Evolutionary conservation across 768 basidiomycete genomes (phyloP).

Genomic region (Postia placenta): DNA sequence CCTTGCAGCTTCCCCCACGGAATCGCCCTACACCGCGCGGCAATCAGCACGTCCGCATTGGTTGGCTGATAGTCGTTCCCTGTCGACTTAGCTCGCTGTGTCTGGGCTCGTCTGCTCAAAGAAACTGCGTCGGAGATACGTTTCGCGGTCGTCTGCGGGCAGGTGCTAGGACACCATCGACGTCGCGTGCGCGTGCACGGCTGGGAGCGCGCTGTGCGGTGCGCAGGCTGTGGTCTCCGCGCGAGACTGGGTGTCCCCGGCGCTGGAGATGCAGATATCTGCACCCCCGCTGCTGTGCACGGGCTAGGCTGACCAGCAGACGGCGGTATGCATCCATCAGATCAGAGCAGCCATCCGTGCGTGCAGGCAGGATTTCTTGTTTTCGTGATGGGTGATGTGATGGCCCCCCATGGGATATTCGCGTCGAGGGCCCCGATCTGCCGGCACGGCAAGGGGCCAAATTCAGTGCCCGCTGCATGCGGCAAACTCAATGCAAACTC

Average conservation of each 20-base stretch:
- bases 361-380: too few relatives aligned
- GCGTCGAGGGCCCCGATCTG: conserved; percentile 20
- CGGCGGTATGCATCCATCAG: too few relatives aligned
- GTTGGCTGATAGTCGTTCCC: neutral
- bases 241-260: too few relatives aligned
- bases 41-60: conserved; percentile 11
- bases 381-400: neutral
- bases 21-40: conserved; percentile 10
- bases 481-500: conserved; percentile 53
- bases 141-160: neutral
- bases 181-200: neutral
- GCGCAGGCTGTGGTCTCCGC: neutral
- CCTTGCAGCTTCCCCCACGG: neutral
- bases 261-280: too few relatives aligned
- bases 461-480: conserved; percentile 28
- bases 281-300: too few relatives aligned
- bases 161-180: neutral
- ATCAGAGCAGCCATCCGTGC: too few relatives aligned
- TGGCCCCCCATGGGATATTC: too few relatives aligned
- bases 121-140: conserved; percentile 1
- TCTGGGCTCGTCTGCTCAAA: neutral
- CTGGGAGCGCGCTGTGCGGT: neutral
- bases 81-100: neutral
- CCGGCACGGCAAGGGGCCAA: conserved; percentile 6
- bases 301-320: too few relatives aligned